Evolutionary conservation across 164 flowering plant species (phyloP), one percentile per base, ranked within the genome.

Genomic region (Vitis amurensis): DNA sequence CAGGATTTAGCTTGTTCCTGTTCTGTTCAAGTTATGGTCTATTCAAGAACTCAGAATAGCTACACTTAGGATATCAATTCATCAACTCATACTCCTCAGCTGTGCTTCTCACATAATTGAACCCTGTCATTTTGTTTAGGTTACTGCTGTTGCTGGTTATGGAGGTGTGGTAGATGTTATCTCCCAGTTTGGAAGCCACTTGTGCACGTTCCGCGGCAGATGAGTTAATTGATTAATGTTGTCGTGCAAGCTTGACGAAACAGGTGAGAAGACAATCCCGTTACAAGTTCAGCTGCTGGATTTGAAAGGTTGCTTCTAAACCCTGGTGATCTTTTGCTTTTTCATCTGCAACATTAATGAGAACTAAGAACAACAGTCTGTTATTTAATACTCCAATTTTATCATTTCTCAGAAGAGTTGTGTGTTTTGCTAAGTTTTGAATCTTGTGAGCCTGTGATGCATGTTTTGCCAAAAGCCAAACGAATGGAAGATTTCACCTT

Each of bases 121-220:
- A 15, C n/a, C 29, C n/a, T 37, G 6, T 12, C 67, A 14, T 63
- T 69, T 50, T 17, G 17, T 70, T 55, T 91, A 96, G 99, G 90
- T 93, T 62, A 73, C 77, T 8, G 89, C 97, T 17, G 93, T 91
- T 64, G 97, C 91, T 52, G 99, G 97, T 59, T 92, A 90, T 77
- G 97, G 95, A 74, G 98, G 94, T 64, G 73, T 96, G 11, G 95
- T 96, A 4, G 99, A 96, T 77, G 85, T 96, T 51, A 80, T 96
- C 69, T 93, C 99, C 8, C 91, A 80, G 71, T 96, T 83, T 77
- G 97, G 99, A 71, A 96, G 98, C 82, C 98, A 96, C 68, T 78
- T 87, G 69, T 91, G 98, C 80, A 84, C 93, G 13, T 92, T 91
- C 55, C 81, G 85, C 44, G 86, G 97, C 82, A 63, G 63, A 69